phyloP scores from a whole-genome alignment of 2,329 filamentous ascomycete species.

The Colletotrichum viniferum region DNA sequence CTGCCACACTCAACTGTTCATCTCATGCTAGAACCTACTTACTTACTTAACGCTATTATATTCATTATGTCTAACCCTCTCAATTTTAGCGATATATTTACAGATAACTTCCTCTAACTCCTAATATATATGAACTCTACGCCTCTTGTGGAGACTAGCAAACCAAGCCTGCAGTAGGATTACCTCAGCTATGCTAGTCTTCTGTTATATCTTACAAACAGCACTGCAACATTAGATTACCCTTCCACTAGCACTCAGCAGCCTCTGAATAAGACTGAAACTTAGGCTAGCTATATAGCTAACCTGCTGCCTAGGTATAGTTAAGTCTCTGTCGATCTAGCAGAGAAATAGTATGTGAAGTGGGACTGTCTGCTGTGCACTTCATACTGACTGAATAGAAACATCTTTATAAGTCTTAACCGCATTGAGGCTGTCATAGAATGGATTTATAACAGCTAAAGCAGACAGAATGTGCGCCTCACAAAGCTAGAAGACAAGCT shows the following conservation, averaged over 20 bases:
- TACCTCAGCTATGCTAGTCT: background rate
- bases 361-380: background rate
- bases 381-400: background rate
- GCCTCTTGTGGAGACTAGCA: background rate
- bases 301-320: background rate
- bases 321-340: background rate
- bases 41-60: background rate
- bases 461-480: background rate
- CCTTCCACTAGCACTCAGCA: background rate
- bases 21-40: background rate
- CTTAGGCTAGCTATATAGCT: background rate
- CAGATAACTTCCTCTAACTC: background rate
- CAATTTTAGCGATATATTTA: background rate
- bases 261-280: background rate
- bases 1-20: background rate
- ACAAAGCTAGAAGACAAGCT: background rate
- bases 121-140: background rate
- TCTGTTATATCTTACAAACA: background rate
- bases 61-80: background rate
- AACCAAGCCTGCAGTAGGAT: background rate
- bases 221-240: background rate
- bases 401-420: background rate
- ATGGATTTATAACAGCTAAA: background rate
- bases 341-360: background rate
- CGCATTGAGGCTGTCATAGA: background rate